phyloP scores from a whole-genome alignment of 1,284 basidiomycete species.

The Trichosporon inkin region DNA sequence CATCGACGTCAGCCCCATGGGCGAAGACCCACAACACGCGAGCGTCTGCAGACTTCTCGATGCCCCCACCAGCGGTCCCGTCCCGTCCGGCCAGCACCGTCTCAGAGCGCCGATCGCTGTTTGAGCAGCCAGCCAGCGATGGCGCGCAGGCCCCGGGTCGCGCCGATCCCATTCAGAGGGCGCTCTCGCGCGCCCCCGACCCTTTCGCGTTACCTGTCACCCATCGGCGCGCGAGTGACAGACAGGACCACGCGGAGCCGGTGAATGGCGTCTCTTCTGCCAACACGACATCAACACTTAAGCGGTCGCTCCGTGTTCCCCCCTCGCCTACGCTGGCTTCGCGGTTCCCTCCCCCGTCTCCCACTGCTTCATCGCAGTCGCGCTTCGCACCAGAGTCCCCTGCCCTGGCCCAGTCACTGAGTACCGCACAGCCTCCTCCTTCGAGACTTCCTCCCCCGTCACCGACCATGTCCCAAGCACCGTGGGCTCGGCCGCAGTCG shows the following conservation, averaged over 20 bases:
- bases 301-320: neutral
- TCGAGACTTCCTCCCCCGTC: neutral
- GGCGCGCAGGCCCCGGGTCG: neutral
- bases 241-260: neutral
- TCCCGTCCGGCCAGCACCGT: neutral
- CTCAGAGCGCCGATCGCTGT: conserved; percentile 2
- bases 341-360: neutral
- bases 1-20: neutral
- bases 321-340: neutral
- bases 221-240: neutral
- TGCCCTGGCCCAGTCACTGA: neutral
- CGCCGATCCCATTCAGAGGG: neutral
- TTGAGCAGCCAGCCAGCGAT: neutral
- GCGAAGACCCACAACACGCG: neutral
- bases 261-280: neutral
- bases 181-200: neutral
- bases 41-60: neutral
- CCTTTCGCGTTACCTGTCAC: conserved; percentile 7
- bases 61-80: neutral
- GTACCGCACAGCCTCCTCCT: neutral
- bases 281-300: neutral
- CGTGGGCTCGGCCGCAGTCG: neutral
- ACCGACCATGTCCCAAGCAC: conserved; percentile 1
- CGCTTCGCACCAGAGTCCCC: too few species aligned
- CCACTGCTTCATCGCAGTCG: neutral